phyloP scores from a whole-genome alignment of 345 rosid species.

The Theobroma cacao region DNA sequence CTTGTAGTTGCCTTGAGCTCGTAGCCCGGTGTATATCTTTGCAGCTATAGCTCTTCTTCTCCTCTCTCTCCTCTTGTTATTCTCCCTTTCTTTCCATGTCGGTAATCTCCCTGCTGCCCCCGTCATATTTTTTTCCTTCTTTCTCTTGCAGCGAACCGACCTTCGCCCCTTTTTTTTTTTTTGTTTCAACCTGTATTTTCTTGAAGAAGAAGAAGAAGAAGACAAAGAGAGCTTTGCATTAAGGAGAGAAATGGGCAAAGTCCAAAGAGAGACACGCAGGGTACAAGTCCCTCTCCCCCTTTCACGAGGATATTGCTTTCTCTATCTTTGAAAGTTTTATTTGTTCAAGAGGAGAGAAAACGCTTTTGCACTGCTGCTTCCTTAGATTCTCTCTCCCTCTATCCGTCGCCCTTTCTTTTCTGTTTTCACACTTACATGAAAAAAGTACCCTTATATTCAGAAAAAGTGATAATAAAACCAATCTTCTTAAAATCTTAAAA shows the following conservation, averaged over 20 bases:
- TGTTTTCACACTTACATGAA: background rate
- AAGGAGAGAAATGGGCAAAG: background rate
- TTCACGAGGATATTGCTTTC: constrained; percentile 17
- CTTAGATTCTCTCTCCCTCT: background rate
- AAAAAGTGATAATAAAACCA: background rate
- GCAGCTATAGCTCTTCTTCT: constrained; percentile 93
- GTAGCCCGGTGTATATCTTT: constrained; percentile 80
- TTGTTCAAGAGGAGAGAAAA: background rate
- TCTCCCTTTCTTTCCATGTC: constrained; percentile 96
- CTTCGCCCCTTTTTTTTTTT: background rate
- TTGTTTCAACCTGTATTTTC: background rate
- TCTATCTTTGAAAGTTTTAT: background rate
- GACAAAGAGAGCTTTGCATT: background rate
- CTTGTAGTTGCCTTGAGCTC: constrained; percentile 85
- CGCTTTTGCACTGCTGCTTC: background rate
- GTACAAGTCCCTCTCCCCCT: background rate
- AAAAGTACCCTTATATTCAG: background rate
- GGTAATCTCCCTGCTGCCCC: constrained; percentile 70
- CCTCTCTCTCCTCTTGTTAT: constrained; percentile 88
- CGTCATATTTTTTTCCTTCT: background rate
- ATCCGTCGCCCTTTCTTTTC: background rate
- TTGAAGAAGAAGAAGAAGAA: background rate
- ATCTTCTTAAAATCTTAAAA: background rate
- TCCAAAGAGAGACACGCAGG: background rate
- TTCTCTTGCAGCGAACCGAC: background rate